Evolutionary conservation across 306 rosid species (phyloP).

Genomic region (Casuarina equisetifolia): DNA sequence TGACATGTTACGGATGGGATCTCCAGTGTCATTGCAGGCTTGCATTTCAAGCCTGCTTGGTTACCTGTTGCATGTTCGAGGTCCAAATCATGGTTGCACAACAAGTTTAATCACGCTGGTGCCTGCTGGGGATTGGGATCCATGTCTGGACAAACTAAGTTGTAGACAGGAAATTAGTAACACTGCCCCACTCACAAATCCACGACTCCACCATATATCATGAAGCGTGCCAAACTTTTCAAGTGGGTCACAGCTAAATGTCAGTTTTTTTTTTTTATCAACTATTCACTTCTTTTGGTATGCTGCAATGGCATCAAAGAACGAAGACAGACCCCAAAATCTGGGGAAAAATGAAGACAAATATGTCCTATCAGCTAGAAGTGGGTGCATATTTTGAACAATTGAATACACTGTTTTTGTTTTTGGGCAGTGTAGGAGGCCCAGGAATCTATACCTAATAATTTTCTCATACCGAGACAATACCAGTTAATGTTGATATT

Average conservation of each 20-base stretch:
- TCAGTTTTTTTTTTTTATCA: slow-evolving; percentile 12
- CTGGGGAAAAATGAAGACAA: not conserved
- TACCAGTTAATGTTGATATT: not conserved
- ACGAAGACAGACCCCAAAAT: not conserved
- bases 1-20: slow-evolving; percentile 15
- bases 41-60: slow-evolving; percentile 1
- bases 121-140: not conserved
- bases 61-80: not conserved
- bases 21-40: not conserved
- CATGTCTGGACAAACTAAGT: not conserved
- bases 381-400: not conserved
- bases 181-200: slow-evolving; percentile 18
- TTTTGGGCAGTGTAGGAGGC: not conserved
- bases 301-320: not conserved
- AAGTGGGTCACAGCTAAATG: slow-evolving; percentile 19
- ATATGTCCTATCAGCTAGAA: not conserved
- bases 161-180: not conserved
- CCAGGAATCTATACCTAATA: not conserved
- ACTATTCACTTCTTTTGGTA: too few relatives aligned
- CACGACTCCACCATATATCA: slow-evolving; percentile 7
- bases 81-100: not conserved
- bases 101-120: not conserved
- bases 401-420: not conserved
- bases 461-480: not conserved
- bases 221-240: slow-evolving; percentile 19